These are phyloP conservation scores for Annulohypoxylon stygium DNA, from an alignment of 495 filamentous ascomycete species.

Conservation along the genomic window DNA sequence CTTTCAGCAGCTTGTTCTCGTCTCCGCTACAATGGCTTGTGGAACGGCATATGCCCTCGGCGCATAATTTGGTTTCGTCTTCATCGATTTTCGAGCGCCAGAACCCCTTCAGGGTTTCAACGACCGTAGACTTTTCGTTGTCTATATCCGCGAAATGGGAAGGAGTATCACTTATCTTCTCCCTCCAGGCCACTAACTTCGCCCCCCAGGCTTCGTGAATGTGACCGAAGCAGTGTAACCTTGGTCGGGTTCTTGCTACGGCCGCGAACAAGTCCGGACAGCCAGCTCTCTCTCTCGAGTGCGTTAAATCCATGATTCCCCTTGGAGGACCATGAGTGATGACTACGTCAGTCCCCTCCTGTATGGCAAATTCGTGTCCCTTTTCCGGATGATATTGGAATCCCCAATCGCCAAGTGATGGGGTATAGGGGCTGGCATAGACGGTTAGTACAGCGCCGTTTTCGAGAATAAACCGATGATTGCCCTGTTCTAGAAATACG, in stretches of 20 bases:
- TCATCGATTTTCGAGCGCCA: constrained; percentile 7
- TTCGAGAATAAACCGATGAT: constrained; percentile 64
- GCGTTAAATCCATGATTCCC: constrained; percentile 66
- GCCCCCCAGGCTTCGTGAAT: constrained; percentile 84
- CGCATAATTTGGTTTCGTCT: background rate
- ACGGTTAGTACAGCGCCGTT: constrained; percentile 72
- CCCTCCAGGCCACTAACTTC: constrained; percentile 68
- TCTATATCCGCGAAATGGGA: constrained; percentile 53
- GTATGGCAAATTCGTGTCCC: constrained; percentile 65
- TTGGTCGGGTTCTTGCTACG: constrained; percentile 65
- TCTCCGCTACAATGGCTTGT: constrained; percentile 55
- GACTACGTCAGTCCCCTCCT: constrained; percentile 69
- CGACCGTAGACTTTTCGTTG: constrained; percentile 58
- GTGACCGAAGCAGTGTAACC: constrained; percentile 79
- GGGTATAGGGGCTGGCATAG: constrained; percentile 78
- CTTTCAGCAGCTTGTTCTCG: constrained; percentile 56
- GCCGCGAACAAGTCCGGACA: constrained; percentile 70
- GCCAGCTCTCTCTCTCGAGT: constrained; percentile 59
- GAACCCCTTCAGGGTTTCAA: constrained; percentile 51
- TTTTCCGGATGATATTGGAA: constrained; percentile 70
- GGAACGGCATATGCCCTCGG: constrained; percentile 27
- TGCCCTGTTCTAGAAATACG: constrained; percentile 76
- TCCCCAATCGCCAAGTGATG: constrained; percentile 70
- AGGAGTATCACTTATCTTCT: constrained; percentile 50
- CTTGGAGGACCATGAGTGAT: constrained; percentile 82